Conservation (phyloP, 2,329 filamentous ascomycete genomes). For the Aspergillus eucalypticola region DNA sequence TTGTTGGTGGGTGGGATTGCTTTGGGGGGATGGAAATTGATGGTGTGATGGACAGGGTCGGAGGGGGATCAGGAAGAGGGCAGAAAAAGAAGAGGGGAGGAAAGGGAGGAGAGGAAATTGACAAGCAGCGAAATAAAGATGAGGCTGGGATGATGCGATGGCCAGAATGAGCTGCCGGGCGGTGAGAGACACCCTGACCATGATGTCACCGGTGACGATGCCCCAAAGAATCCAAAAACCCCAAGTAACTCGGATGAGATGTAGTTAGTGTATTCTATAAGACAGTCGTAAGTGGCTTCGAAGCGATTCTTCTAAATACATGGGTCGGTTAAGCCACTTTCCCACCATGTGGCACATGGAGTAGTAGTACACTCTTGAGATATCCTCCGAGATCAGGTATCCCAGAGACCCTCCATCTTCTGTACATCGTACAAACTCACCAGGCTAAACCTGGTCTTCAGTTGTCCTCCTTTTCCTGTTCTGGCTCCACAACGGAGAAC, state of each 20-base stretch:
- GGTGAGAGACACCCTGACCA: conserved; percentile 30
- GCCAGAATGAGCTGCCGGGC: conserved; percentile 22
- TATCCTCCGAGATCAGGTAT: neutral
- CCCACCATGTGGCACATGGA: neutral
- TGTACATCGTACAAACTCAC: conserved; percentile 9
- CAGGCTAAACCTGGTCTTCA: conserved; percentile 15
- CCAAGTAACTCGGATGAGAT: too few species aligned
- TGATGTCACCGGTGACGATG: conserved; percentile 35
- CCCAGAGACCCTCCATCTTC: neutral
- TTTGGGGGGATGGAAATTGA: neutral
- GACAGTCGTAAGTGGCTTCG: neutral
- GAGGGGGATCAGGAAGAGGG: conserved; percentile 4
- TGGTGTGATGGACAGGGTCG: neutral
- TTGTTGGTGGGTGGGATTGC: neutral
- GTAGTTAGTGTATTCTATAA: neutral
- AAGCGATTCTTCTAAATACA: neutral
- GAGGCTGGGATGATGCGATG: conserved; percentile 12
- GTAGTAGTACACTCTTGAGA: neutral
- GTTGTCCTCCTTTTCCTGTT: conserved; percentile 34
- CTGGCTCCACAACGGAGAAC: conserved; percentile 46
- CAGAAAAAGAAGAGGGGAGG: neutral
- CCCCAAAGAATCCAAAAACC: neutral
- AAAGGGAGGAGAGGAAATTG: neutral
- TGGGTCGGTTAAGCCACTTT: neutral
- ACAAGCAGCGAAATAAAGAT: neutral